A percentile compares a stretch with the other conserved stretches of the same genome.
Conservation (phyloP, 495 filamentous ascomycete genomes). For the Aspergillus bertholletiae region DNA sequence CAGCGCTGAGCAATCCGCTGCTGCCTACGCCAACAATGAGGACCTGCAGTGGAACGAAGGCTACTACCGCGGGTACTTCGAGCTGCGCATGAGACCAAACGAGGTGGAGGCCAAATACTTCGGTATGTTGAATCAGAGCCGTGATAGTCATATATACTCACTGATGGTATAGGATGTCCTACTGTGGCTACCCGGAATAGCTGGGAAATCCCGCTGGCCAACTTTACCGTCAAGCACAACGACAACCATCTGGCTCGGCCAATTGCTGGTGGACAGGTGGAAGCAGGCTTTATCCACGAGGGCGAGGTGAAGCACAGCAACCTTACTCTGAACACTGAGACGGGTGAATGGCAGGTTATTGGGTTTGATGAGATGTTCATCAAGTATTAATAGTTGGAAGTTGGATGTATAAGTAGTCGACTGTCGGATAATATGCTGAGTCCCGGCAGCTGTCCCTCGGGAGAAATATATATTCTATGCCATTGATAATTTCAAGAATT, state of each 20-base stretch:
- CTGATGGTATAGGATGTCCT: conserved; percentile 22
- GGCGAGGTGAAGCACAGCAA: conserved; percentile 47
- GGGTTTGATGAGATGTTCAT: conserved; percentile 14
- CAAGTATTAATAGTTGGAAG: background rate
- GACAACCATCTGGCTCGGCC: conserved; percentile 47
- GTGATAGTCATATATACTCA: background rate
- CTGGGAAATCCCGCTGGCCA: conserved; percentile 54
- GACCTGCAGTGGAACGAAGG: conserved; percentile 67
- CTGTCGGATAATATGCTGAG: too few species aligned
- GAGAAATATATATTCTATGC: background rate
- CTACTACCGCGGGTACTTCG: conserved; percentile 64
- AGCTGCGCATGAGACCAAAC: conserved; percentile 46
- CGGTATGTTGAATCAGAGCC: background rate
- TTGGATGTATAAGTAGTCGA: background rate
- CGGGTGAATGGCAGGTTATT: conserved; percentile 14
- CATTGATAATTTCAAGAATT: background rate
- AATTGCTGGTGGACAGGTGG: conserved; percentile 40
- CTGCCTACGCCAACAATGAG: conserved; percentile 44
- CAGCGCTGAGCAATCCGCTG: conserved; percentile 33
- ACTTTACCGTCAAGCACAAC: conserved; percentile 55
- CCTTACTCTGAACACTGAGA: conserved; percentile 45
- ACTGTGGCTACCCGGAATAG: conserved; percentile 36
- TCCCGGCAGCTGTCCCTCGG: too few species aligned
- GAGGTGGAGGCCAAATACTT: conserved; percentile 17
- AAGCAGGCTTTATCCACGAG: conserved; percentile 41